These are phyloP conservation scores for Cystobasidium tubakii DNA, from an alignment of 768 basidiomycete genomes.

Conservation along the genomic window DNA sequence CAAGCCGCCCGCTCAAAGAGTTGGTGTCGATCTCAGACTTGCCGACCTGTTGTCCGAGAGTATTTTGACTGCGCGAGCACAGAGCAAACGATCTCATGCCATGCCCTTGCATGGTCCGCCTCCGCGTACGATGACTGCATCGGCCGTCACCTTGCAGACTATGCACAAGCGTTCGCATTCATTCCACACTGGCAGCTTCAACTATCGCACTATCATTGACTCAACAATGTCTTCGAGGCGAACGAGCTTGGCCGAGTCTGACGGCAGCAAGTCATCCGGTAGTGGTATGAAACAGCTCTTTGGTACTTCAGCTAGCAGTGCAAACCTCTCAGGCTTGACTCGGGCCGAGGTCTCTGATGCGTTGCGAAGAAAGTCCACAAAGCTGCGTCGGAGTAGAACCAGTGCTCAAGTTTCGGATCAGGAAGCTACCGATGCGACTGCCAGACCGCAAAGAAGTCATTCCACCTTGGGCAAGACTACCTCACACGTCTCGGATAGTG, in stretches of 20 bases:
- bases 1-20: conserved; percentile 32
- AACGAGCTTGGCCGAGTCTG: conserved; percentile 21
- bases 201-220: conserved; percentile 25
- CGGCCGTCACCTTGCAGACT: too few relatives aligned
- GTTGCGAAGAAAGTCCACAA: background rate
- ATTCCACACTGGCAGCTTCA: conserved; percentile 27
- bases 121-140: too few relatives aligned
- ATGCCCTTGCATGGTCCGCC: conserved; percentile 35
- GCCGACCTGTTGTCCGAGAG: conserved; percentile 15
- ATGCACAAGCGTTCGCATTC: conserved; percentile 1
- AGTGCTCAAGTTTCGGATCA: conserved; percentile 7
- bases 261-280: background rate
- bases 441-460: background rate
- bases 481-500: conserved; percentile 3
- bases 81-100: conserved; percentile 36
- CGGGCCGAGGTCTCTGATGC: background rate
- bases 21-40: conserved; percentile 28
- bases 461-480: conserved; percentile 11
- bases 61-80: conserved; percentile 26
- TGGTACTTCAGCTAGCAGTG: background rate
- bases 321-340: background rate
- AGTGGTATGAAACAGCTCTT: conserved; percentile 3
- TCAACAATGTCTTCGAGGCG: background rate
- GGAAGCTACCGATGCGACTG: background rate
- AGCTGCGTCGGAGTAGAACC: conserved; percentile 24